Evolutionary conservation across 2,329 filamentous ascomycete genomes (phyloP).

Genomic region (Penicillium sp.): DNA sequence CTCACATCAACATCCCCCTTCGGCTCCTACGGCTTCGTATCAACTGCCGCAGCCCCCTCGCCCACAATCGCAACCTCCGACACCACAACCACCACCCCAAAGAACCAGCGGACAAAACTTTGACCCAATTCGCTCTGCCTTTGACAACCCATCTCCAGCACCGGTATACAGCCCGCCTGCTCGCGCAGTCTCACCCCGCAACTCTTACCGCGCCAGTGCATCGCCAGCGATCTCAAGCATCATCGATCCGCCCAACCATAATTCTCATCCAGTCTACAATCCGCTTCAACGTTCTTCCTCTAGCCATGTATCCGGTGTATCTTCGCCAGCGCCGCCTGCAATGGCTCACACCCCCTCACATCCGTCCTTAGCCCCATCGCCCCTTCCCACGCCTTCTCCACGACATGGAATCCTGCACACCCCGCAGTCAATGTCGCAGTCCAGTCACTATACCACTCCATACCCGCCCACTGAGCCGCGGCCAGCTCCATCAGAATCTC

Average conservation of each 20-base stretch:
- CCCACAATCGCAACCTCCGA: conserved; percentile 45
- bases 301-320: conserved; percentile 25
- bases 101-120: conserved; percentile 78
- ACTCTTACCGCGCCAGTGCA: conserved; percentile 68
- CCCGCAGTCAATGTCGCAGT: conserved; percentile 16
- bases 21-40: conserved; percentile 47
- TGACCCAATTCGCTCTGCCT: conserved; percentile 81
- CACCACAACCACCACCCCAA: conserved; percentile 47
- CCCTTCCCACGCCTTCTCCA: conserved; percentile 24
- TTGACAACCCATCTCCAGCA: conserved; percentile 41
- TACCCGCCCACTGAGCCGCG: conserved; percentile 28
- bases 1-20: conserved; percentile 45
- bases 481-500: conserved; percentile 24
- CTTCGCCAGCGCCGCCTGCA: conserved; percentile 29
- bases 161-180: conserved; percentile 46
- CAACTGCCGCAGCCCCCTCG: conserved; percentile 49
- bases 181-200: conserved; percentile 51
- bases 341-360: conserved; percentile 27
- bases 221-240: conserved; percentile 91
- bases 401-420: conserved; percentile 21
- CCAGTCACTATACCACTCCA: conserved; percentile 17
- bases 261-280: conserved; percentile 30
- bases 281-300: conserved; percentile 31
- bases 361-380: conserved; percentile 24
- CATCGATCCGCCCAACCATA: conserved; percentile 63